These are phyloP conservation scores for Striga asiatica DNA, from an alignment of 257 asterid genomes.

Conservation along the genomic window DNA sequence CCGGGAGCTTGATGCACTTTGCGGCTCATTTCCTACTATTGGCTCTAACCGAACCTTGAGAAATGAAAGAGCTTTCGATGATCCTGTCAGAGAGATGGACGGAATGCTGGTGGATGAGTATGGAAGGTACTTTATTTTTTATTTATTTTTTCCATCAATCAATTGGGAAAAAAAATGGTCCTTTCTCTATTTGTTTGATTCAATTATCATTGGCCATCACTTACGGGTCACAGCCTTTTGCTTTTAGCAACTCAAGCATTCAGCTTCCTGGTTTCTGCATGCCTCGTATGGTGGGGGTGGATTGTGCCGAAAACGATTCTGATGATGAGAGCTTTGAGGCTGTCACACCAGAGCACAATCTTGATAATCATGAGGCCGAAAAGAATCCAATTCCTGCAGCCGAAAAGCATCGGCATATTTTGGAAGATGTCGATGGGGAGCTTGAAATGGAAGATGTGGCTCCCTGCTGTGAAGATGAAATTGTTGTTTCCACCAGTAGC, in stretches of 20 bases:
- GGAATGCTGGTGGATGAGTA: slow-evolving; percentile 93
- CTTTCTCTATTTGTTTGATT: not conserved
- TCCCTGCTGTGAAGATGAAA: slow-evolving; percentile 48
- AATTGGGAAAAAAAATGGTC: not conserved
- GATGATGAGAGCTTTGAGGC: slow-evolving; percentile 91
- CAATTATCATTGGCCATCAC: not conserved
- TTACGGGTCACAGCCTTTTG: slow-evolving; percentile 16
- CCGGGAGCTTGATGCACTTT: slow-evolving; percentile 56
- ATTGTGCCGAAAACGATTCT: slow-evolving; percentile 60
- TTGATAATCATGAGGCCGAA: slow-evolving; percentile 33
- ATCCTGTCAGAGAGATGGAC: slow-evolving; percentile 90
- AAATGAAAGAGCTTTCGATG: slow-evolving; percentile 80
- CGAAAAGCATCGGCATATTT: slow-evolving; percentile 68
- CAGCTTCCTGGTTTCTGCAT: slow-evolving; percentile 81
- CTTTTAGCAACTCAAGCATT: slow-evolving; percentile 77
- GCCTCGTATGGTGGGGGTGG: slow-evolving; percentile 82
- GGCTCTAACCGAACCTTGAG: not conserved
- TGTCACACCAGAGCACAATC: slow-evolving; percentile 70
- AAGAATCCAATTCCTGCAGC: slow-evolving; percentile 15
- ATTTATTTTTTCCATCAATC: not conserved
- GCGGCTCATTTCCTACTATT: not conserved
- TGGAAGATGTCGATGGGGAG: slow-evolving; percentile 94
- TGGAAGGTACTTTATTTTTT: slow-evolving; percentile 62
- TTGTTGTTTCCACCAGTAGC: slow-evolving; percentile 28
- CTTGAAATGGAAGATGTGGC: slow-evolving; percentile 99